Evolutionary conservation across 2,329 filamentous ascomycete genomes (phyloP), one percentile per base, ranked within the genome.

Genomic region (Dothideomycetes sp.): DNA sequence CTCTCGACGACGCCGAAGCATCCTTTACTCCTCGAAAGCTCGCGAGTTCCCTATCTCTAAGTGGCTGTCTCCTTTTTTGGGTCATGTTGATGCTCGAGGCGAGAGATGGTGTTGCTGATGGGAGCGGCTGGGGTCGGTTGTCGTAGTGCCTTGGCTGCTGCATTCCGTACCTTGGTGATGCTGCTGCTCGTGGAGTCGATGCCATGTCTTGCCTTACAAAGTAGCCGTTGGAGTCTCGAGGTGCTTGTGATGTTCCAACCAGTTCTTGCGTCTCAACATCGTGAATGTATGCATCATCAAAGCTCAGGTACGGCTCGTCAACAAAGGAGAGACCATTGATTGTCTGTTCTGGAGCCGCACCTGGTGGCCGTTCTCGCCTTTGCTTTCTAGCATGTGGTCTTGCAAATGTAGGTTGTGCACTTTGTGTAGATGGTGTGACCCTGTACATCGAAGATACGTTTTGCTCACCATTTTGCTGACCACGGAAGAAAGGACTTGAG

Each of bases 401-500:
- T n/a, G n/a, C n/a, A n/a, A n/a, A n/a, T n/a, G n/a, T n/a, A n/a
- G n/a, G n/a, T n/a, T n/a, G n/a, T n/a, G n/a, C n/a, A n/a, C n/a
- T n/a, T n/a, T n/a, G n/a, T n/a, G n/a, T n/a, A n/a, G n/a, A n/a
- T n/a, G n/a, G n/a, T n/a, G n/a, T n/a, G n/a, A n/a, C n/a, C n/a
- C n/a, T n/a, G n/a, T n/a, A n/a, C n/a, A n/a, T n/a, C n/a, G n/a
- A n/a, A n/a, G n/a, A n/a, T n/a, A n/a, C n/a, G n/a, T n/a, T n/a
- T n/a, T n/a, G n/a, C n/a, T n/a, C n/a, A n/a, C n/a, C n/a, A n/a
- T n/a, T n/a, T n/a, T n/a, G n/a, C n/a, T n/a, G n/a, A n/a, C n/a
- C n/a, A n/a, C n/a, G 49, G 47, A 65, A 64, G 47, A 63, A 64
- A 8, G 63, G 60, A 57, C 63, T 66, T 51, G 59, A 53, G 40